Conservation (phyloP, 1,284 basidiomycete genomes). For the Violaceomyces palustris region DNA sequence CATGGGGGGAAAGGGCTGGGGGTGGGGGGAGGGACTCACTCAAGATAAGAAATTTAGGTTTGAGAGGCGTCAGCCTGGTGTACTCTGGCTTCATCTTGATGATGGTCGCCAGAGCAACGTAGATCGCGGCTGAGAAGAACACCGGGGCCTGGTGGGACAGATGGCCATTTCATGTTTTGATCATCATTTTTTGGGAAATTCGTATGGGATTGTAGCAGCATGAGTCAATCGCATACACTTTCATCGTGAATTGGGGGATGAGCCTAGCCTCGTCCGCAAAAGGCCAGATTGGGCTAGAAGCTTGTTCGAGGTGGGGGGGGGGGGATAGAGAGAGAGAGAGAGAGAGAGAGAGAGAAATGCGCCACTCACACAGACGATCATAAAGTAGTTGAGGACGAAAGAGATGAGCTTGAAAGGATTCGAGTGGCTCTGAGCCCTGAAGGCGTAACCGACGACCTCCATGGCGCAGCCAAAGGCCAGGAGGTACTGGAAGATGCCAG, state of each 20-base stretch:
- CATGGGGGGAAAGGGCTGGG: constrained; percentile 3
- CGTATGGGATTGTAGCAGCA: too few species aligned
- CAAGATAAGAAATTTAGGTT: constrained; percentile 40
- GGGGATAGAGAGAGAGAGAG: too few species aligned
- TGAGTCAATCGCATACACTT: too few species aligned
- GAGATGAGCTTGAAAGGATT: constrained; percentile 27
- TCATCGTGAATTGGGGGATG: too few species aligned
- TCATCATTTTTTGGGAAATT: not conserved
- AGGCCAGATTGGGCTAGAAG: too few species aligned
- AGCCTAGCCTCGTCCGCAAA: too few species aligned
- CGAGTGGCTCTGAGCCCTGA: constrained; percentile 10
- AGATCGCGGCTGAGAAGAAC: constrained; percentile 54
- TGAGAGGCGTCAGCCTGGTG: constrained; percentile 30
- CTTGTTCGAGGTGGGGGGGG: too few species aligned
- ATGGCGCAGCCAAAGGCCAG: constrained; percentile 16
- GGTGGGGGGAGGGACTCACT: constrained; percentile 24
- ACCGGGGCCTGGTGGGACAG: constrained; percentile 55
- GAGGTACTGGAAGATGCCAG: constrained; percentile 12
- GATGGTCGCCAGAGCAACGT: constrained; percentile 48
- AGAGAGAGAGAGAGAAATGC: too few species aligned
- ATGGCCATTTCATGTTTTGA: not conserved
- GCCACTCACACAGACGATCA: constrained; percentile 55
- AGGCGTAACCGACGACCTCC: constrained; percentile 18
- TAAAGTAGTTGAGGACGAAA: constrained; percentile 53
- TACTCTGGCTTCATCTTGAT: constrained; percentile 28